Percentiles rank a stretch among this genome's conserved stretches.
These are phyloP conservation scores for Phytophthora pinifolia DNA, from an alignment of 352 stramenopile genomes.

Conservation along the genomic window DNA sequence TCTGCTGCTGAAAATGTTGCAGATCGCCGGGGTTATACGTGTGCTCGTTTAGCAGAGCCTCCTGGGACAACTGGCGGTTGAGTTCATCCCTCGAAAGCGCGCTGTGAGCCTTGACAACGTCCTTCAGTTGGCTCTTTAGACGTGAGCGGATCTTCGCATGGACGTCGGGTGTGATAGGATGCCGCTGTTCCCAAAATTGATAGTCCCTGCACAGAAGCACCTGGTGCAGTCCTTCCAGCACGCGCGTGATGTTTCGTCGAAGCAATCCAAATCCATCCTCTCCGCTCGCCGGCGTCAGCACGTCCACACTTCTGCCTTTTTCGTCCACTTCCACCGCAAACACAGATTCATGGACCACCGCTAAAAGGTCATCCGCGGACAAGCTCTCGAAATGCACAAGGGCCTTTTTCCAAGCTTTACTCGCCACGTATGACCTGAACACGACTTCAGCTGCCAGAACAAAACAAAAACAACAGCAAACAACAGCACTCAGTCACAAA, in stretches of 20 bases:
- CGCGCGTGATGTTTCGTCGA: conserved; percentile 65
- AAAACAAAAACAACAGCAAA: conserved; percentile 7
- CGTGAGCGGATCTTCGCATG: conserved; percentile 61
- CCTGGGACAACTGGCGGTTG: conserved; percentile 42
- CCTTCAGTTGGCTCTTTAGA: conserved; percentile 58
- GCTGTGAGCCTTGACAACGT: conserved; percentile 35
- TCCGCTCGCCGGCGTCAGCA: conserved; percentile 48
- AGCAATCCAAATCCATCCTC: conserved; percentile 85
- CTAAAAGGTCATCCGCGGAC: conserved; percentile 45
- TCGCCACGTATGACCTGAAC: conserved; percentile 77
- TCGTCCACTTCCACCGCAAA: conserved; percentile 22
- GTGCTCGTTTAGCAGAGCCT: conserved; percentile 45
- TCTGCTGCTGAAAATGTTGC: conserved; percentile 28
- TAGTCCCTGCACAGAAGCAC: conserved; percentile 72
- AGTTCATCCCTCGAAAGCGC: conserved; percentile 45
- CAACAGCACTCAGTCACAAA: conserved; percentile 4
- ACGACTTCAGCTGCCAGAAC: conserved; percentile 45
- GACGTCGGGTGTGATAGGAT: conserved; percentile 57
- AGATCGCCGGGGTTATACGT: conserved; percentile 45
- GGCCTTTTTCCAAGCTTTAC: conserved; percentile 84
- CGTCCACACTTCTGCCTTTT: conserved; percentile 30
- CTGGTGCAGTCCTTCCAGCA: conserved; percentile 69
- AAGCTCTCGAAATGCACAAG: conserved; percentile 70
- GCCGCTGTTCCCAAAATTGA: conserved; percentile 85
- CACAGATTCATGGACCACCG: conserved; percentile 27